Conservation (phyloP, 495 filamentous ascomycete species). For the Stereocaulon alpinum region DNA sequence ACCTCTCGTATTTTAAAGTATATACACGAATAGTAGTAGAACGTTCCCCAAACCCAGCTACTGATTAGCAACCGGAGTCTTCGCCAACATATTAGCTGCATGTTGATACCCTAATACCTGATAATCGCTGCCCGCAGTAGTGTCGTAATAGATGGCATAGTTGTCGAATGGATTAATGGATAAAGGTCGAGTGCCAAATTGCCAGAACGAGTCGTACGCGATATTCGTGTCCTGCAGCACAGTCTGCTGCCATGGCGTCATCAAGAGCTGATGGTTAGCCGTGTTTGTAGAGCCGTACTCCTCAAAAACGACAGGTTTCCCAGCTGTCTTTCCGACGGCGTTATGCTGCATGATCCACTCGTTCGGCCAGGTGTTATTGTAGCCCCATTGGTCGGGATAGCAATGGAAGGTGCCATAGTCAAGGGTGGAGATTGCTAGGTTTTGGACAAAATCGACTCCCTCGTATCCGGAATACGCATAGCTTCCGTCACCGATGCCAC, state of each 20-base stretch:
- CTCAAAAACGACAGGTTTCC: slow-evolving; percentile 59
- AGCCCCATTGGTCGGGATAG: slow-evolving; percentile 48
- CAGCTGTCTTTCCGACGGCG: slow-evolving; percentile 40
- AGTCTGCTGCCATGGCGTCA: slow-evolving; percentile 50
- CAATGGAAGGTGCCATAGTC: slow-evolving; percentile 61
- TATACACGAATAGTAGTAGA: neutral
- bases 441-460: slow-evolving; percentile 53
- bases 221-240: slow-evolving; percentile 40
- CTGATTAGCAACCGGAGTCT: slow-evolving; percentile 13
- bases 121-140: slow-evolving; percentile 11
- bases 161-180: slow-evolving; percentile 19
- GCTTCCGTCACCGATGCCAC: slow-evolving; percentile 35
- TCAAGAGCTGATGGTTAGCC: slow-evolving; percentile 21
- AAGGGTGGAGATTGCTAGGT: slow-evolving; percentile 45
- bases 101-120: slow-evolving; percentile 16
- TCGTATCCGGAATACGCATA: slow-evolving; percentile 51
- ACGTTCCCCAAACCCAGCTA: neutral
- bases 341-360: slow-evolving; percentile 55
- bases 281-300: slow-evolving; percentile 41
- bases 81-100: slow-evolving; percentile 20
- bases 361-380: slow-evolving; percentile 35
- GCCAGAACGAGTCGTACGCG: slow-evolving; percentile 54
- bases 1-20: neutral
- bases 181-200: slow-evolving; percentile 37
- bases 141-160: slow-evolving; percentile 21